These are phyloP conservation scores for Pestalotiopsis fici DNA, from an alignment of 2,329 filamentous ascomycete genomes.

Conservation along the genomic window DNA sequence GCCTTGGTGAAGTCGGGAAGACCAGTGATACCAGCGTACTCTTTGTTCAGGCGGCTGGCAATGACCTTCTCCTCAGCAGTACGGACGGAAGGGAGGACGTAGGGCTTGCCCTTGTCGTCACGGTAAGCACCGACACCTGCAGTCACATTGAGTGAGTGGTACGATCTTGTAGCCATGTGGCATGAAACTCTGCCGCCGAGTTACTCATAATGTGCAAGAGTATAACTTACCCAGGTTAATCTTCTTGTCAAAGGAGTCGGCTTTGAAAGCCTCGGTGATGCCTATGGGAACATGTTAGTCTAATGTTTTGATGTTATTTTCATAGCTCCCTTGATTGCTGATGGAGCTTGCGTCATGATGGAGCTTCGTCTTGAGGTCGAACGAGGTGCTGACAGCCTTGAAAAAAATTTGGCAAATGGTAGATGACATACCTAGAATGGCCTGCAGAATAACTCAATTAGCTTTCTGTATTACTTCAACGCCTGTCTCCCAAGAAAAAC, in stretches of 20 bases:
- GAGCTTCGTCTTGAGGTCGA: not conserved
- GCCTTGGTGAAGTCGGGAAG: constrained; percentile 91
- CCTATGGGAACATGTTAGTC: constrained; percentile 42
- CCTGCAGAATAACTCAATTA: constrained; percentile 49
- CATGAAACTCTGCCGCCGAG: not conserved
- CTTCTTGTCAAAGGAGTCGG: constrained; percentile 89
- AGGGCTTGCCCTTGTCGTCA: constrained; percentile 96
- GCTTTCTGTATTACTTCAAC: not conserved
- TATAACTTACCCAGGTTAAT: constrained; percentile 81
- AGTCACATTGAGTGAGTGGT: constrained; percentile 15
- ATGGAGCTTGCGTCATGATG: constrained; percentile 9
- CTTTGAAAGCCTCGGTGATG: constrained; percentile 99
- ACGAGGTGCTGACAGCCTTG: not conserved
- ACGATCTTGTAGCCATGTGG: constrained; percentile 8
- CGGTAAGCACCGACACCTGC: constrained; percentile 95
- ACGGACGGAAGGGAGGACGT: constrained; percentile 91
- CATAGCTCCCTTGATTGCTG: constrained; percentile 11
- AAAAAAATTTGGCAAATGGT: constrained; percentile 2
- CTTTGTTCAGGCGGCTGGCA: constrained; percentile 81
- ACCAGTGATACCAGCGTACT: constrained; percentile 97
- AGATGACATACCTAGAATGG: constrained; percentile 69
- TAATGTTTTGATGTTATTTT: constrained; percentile 12
- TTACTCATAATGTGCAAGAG: not conserved
- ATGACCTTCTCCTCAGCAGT: constrained; percentile 87
- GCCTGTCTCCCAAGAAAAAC: not conserved